Evolutionary conservation across 371 early-diverging fungal species (phyloP).

Genomic region (Saksenaea vasiformis): DNA sequence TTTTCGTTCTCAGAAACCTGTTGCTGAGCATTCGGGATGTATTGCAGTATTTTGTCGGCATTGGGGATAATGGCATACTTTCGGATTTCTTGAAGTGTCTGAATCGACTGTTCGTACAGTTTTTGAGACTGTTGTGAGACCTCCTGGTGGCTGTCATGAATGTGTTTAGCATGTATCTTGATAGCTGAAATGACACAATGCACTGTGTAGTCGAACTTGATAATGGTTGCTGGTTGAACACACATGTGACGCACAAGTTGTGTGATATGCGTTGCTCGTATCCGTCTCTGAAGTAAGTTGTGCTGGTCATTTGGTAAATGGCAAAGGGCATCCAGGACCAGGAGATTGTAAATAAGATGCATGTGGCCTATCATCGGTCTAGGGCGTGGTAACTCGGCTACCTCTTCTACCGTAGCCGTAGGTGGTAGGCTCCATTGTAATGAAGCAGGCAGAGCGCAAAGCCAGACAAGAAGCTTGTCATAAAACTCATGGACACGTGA

Average conservation of each 20-base stretch:
- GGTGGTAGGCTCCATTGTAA: conserved; percentile 36
- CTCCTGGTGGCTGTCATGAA: conserved; percentile 22
- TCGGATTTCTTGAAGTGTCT: conserved; percentile 27
- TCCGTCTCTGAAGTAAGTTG: conserved; percentile 27
- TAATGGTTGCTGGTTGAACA: conserved; percentile 24
- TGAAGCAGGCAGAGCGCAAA: conserved; percentile 22
- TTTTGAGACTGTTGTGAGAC: conserved; percentile 35
- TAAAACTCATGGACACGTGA: background rate
- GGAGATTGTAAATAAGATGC: conserved; percentile 28
- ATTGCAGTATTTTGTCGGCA: conserved; percentile 36
- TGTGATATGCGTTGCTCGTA: conserved; percentile 35
- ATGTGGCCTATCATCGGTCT: conserved; percentile 24
- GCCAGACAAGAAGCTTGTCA: background rate
- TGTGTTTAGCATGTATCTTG: conserved; percentile 27
- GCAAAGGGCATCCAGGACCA: conserved; percentile 16
- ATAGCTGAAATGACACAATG: conserved; percentile 29
- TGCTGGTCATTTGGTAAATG: conserved; percentile 21
- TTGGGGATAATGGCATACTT: conserved; percentile 38
- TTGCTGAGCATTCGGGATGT: conserved; percentile 1
- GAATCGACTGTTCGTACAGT: conserved; percentile 35
- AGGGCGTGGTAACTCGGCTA: conserved; percentile 25
- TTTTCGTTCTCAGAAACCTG: background rate
- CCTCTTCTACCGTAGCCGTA: conserved; percentile 18
- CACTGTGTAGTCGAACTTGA: conserved; percentile 34
- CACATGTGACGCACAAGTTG: conserved; percentile 32